Conservation (phyloP, 208 protist genomes). For the Jaenimonas drosophilae region DNA sequence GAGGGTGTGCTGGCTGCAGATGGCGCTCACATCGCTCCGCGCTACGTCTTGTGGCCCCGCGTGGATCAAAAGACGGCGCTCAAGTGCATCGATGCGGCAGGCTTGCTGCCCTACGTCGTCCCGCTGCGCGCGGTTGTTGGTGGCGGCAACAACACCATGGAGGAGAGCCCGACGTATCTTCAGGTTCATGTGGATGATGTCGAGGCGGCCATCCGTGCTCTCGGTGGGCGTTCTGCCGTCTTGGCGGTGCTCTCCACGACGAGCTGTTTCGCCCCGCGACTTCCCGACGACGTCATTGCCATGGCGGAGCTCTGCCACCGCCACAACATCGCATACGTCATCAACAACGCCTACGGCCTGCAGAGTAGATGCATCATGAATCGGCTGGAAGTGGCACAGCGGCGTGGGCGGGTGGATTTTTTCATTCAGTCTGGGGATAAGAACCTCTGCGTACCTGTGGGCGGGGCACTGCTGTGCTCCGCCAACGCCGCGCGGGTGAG, state of each 20-base stretch:
- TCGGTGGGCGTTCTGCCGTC: conserved; percentile 60
- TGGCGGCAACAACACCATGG: neutral
- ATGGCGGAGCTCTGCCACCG: conserved; percentile 85
- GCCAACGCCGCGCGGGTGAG: conserved; percentile 10
- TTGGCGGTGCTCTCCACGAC: conserved; percentile 96
- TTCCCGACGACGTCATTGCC: conserved; percentile 91
- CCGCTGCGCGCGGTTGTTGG: conserved; percentile 15
- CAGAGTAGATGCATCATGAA: conserved; percentile 85
- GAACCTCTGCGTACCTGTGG: conserved; percentile 98
- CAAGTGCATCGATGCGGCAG: conserved; percentile 93
- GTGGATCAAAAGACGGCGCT: conserved; percentile 98
- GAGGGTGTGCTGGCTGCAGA: neutral
- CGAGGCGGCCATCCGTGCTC: conserved; percentile 33
- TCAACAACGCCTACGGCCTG: conserved; percentile 99
- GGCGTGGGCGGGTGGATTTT: conserved; percentile 84
- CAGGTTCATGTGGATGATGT: conserved; percentile 71
- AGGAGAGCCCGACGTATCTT: conserved; percentile 32
- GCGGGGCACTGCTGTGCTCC: conserved; percentile 63
- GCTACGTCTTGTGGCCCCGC: conserved; percentile 92
- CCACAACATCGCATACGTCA: conserved; percentile 85
- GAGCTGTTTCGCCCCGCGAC: conserved; percentile 97
- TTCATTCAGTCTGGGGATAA: conserved; percentile 98
- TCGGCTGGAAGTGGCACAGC: conserved; percentile 54
- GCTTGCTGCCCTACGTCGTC: conserved; percentile 48
- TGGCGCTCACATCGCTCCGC: conserved; percentile 2